These are phyloP conservation scores for Tieghemostelium lacteum DNA, from an alignment of 78 protist genomes.

Conservation along the genomic window DNA sequence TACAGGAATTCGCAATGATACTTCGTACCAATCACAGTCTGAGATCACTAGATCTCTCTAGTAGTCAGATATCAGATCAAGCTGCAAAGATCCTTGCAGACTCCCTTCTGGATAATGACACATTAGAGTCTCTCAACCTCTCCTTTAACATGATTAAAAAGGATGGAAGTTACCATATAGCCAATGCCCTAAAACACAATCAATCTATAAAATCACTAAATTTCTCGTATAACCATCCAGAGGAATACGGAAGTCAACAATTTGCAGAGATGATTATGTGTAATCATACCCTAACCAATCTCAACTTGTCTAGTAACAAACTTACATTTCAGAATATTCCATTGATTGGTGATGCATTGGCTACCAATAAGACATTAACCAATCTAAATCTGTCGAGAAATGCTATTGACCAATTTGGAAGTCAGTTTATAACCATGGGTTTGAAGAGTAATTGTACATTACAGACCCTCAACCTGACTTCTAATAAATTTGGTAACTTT, in stretches of 20 bases:
- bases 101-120: not conserved
- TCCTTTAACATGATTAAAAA: conserved; percentile 35
- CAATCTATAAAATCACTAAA: conserved; percentile 6
- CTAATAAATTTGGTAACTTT: conserved; percentile 31
- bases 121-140: conserved; percentile 3
- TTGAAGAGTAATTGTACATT: conserved; percentile 3
- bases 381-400: conserved; percentile 24
- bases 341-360: not conserved
- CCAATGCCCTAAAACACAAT: conserved; percentile 16
- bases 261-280: conserved; percentile 27
- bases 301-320: conserved; percentile 30
- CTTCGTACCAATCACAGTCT: conserved; percentile 5
- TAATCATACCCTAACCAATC: conserved; percentile 19
- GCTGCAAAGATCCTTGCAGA: conserved; percentile 29
- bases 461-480: not conserved
- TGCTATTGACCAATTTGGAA: conserved; percentile 10
- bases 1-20: conserved; percentile 3
- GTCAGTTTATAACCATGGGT: conserved; percentile 14
- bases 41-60: conserved; percentile 15
- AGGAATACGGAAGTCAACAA: conserved; percentile 17
- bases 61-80: conserved; percentile 27
- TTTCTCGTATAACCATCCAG: conserved; percentile 12
- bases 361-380: conserved; percentile 9
- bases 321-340: conserved; percentile 1
- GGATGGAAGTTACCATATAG: not conserved